These are phyloP conservation scores for Helianthus tuberosus DNA, from an alignment of 129 eudicot genomes.

Conservation along the genomic window DNA sequence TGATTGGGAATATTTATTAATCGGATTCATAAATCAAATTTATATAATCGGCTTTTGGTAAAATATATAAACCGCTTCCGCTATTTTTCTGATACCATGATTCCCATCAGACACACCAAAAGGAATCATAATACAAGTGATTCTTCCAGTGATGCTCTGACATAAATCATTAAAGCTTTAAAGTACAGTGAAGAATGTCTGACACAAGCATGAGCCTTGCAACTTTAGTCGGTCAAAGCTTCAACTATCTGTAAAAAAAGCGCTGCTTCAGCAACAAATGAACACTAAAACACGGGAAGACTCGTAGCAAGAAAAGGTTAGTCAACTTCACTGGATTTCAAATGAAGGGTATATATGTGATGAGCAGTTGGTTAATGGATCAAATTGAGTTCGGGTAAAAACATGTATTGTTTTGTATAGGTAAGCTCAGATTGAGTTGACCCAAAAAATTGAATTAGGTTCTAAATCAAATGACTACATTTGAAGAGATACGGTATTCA, in stretches of 20 bases:
- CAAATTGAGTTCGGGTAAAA: not conserved
- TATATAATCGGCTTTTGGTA: too few species aligned
- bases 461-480: not conserved
- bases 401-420: too few species aligned
- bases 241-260: slow-evolving; percentile 77
- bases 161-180: slow-evolving; percentile 95
- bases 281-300: slow-evolving; percentile 9
- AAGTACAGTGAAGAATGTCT: slow-evolving; percentile 86
- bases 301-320: not conserved
- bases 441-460: not conserved
- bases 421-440: not conserved
- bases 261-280: slow-evolving; percentile 29
- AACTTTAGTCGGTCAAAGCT: slow-evolving; percentile 95
- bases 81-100: too few species aligned
- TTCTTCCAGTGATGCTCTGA: slow-evolving; percentile 85
- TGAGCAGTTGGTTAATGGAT: not conserved
- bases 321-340: slow-evolving; percentile 12
- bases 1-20: too few species aligned
- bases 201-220: slow-evolving; percentile 99
- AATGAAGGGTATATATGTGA: not conserved
- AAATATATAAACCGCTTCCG: too few species aligned
- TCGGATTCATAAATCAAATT: too few species aligned
- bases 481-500: not conserved
- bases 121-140: slow-evolving; percentile 29
- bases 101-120: too few species aligned